Conservation (phyloP, 805 yeast genomes). For the Monosporozyma servazzii region DNA sequence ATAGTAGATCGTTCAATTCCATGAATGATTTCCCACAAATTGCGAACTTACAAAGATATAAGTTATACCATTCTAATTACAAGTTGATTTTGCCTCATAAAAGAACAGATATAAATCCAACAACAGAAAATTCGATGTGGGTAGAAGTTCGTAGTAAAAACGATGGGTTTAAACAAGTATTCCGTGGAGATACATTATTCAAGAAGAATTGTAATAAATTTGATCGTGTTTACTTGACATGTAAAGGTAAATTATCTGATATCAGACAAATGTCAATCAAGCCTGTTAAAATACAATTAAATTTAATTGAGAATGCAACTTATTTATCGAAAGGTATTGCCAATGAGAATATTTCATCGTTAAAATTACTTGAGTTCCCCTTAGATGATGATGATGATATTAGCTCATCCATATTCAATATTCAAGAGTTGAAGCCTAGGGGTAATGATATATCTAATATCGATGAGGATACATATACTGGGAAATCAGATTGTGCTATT, state of each 20-base stretch:
- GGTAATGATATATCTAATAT: background rate
- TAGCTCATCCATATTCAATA: background rate
- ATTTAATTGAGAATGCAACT: constrained; percentile 22
- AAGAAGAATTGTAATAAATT: constrained; percentile 17
- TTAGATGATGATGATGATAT: background rate
- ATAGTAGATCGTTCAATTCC: background rate
- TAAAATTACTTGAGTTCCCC: constrained; percentile 17
- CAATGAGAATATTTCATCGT: constrained; percentile 23
- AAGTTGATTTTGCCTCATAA: constrained; percentile 14
- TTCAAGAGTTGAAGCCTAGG: constrained; percentile 3
- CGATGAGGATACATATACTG: background rate
- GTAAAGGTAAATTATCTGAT: constrained; percentile 7
- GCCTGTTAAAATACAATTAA: constrained; percentile 18
- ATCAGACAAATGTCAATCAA: constrained; percentile 7
- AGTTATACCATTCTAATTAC: constrained; percentile 11
- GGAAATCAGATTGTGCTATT: constrained; percentile 16
- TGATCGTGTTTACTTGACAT: constrained; percentile 14
- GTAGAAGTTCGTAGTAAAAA: constrained; percentile 18
- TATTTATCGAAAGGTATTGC: constrained; percentile 25
- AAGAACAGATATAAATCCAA: background rate
- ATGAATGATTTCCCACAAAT: background rate
- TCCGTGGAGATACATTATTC: constrained; percentile 20
- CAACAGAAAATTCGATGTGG: constrained; percentile 14
- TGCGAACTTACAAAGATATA: background rate
- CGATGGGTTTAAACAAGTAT: constrained; percentile 13